phyloP scores from a whole-genome alignment of 495 filamentous ascomycete genomes.

The Penicillium daleae region DNA sequence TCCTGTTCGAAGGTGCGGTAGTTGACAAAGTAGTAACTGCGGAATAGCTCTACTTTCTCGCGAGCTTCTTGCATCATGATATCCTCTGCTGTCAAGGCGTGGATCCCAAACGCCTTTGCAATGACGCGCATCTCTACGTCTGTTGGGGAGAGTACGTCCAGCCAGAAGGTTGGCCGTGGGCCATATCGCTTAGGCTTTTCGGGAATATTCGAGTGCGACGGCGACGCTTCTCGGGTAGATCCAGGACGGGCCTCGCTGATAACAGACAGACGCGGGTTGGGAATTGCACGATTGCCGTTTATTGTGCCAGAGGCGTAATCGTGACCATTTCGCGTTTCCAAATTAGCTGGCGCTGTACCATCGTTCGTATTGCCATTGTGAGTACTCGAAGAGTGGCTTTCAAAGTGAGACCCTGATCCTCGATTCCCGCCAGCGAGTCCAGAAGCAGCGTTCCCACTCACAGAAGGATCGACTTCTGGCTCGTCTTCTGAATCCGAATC shows the following conservation, averaged over 20 bases:
- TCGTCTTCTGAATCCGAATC: slow-evolving; percentile 69
- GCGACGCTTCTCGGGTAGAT: slow-evolving; percentile 31
- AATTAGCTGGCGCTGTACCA: slow-evolving; percentile 4
- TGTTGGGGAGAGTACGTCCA: slow-evolving; percentile 88
- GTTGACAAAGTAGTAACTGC: slow-evolving; percentile 97
- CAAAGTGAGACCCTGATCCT: background rate
- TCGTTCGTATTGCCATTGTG: slow-evolving; percentile 1
- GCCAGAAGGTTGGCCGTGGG: slow-evolving; percentile 91
- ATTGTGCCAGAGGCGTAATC: slow-evolving; percentile 1
- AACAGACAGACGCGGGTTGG: slow-evolving; percentile 30
- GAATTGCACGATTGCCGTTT: slow-evolving; percentile 22
- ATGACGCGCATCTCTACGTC: slow-evolving; percentile 91
- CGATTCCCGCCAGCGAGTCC: slow-evolving; percentile 9
- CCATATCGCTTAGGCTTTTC: slow-evolving; percentile 72
- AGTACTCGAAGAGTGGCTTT: background rate
- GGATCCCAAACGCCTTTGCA: slow-evolving; percentile 90
- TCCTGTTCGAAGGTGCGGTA: slow-evolving; percentile 98
- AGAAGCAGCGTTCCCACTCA: slow-evolving; percentile 10
- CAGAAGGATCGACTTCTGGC: slow-evolving; percentile 39
- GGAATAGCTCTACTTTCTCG: slow-evolving; percentile 97
- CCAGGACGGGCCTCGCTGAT: slow-evolving; percentile 41
- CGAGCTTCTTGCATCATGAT: slow-evolving; percentile 96
- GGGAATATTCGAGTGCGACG: slow-evolving; percentile 27
- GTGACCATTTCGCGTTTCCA: slow-evolving; percentile 7
- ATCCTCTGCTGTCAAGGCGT: slow-evolving; percentile 92